Conservation (phyloP, 2,329 filamentous ascomycete species). For the Ceratocystis harringtonii region DNA sequence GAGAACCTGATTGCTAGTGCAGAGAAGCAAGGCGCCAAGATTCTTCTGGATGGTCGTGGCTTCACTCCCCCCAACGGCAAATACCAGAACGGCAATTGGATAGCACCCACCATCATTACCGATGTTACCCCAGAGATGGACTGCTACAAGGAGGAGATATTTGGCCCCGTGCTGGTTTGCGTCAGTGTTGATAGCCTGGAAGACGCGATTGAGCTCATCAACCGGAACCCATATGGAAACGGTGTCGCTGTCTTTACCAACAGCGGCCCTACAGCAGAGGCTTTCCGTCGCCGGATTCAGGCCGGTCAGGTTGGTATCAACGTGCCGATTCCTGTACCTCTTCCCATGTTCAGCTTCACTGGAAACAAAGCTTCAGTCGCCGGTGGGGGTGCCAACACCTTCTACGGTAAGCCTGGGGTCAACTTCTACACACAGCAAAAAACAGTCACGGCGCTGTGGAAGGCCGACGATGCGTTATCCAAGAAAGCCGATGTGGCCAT, state of each 20-base stretch:
- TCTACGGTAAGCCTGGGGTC: constrained; percentile 86
- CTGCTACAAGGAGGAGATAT: constrained; percentile 77
- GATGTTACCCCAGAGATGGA: constrained; percentile 68
- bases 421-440: constrained; percentile 96
- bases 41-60: constrained; percentile 67
- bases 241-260: constrained; percentile 73
- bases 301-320: constrained; percentile 79
- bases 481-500: constrained; percentile 79
- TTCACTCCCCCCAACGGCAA: constrained; percentile 48
- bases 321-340: constrained; percentile 58
- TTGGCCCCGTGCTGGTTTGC: constrained; percentile 71
- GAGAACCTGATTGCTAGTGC: constrained; percentile 61
- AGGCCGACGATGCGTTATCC: constrained; percentile 41
- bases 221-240: constrained; percentile 76
- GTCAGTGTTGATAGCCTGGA: constrained; percentile 64
- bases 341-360: constrained; percentile 59
- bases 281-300: constrained; percentile 68
- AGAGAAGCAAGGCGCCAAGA: constrained; percentile 65
- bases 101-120: constrained; percentile 69
- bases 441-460: constrained; percentile 89
- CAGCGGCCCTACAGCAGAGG: constrained; percentile 59
- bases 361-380: constrained; percentile 82
- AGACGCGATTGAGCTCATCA: constrained; percentile 68
- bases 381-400: constrained; percentile 80
- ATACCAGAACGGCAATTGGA: constrained; percentile 62